These are phyloP conservation scores for Lojkania enalia DNA, from an alignment of 2,329 filamentous ascomycete genomes.

Conservation along the genomic window DNA sequence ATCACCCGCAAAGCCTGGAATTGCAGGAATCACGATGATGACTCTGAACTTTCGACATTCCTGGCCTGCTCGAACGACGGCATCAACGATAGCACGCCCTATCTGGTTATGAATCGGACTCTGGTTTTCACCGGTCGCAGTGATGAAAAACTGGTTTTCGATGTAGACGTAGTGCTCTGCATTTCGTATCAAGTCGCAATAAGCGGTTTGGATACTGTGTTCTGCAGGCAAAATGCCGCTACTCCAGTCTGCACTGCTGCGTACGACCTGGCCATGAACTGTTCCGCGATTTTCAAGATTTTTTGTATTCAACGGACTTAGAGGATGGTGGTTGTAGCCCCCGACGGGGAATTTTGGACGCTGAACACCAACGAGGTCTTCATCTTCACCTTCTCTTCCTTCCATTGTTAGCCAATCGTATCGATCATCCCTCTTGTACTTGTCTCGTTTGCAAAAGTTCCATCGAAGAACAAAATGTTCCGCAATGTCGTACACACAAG, in stretches of 20 bases:
- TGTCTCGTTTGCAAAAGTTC: constrained; percentile 97
- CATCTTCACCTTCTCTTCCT: constrained; percentile 74
- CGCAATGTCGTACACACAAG: constrained; percentile 89
- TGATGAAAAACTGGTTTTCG: constrained; percentile 96
- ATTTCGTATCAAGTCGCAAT: constrained; percentile 79
- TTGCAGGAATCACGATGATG: constrained; percentile 85
- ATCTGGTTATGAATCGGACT: constrained; percentile 84
- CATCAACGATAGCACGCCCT: constrained; percentile 87
- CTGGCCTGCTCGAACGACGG: constrained; percentile 77
- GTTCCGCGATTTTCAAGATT: constrained; percentile 64
- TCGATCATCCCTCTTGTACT: constrained; percentile 85
- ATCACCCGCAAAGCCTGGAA: constrained; percentile 94
- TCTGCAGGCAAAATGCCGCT: constrained; percentile 80
- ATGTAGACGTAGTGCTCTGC: constrained; percentile 96
- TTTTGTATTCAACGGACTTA: constrained; percentile 70
- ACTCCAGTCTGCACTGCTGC: constrained; percentile 91
- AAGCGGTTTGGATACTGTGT: constrained; percentile 85
- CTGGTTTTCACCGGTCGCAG: constrained; percentile 84
- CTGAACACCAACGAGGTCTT: constrained; percentile 86
- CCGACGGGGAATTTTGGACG: constrained; percentile 87
- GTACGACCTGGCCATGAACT: constrained; percentile 80
- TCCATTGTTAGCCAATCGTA: constrained; percentile 86
- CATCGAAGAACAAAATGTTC: constrained; percentile 93
- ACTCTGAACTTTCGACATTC: constrained; percentile 87
- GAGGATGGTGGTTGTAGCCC: constrained; percentile 80